Evolutionary conservation across 2,329 filamentous ascomycete species (phyloP).

Genomic region (Coniochaeta sp.): DNA sequence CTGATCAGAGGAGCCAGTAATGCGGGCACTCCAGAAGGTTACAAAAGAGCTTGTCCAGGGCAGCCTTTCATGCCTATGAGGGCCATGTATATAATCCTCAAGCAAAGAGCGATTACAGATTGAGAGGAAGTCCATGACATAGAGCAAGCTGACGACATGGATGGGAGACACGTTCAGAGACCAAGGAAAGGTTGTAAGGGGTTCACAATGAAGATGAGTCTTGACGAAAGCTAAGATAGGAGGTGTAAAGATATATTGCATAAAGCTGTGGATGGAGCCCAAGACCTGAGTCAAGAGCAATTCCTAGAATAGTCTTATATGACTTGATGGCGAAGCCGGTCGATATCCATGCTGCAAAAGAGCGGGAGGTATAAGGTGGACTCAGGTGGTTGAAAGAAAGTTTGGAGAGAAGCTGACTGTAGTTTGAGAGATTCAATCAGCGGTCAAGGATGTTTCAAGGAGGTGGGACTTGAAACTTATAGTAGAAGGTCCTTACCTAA

Average conservation of each 20-base stretch:
- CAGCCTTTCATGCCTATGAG: not conserved
- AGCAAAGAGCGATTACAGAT: not conserved
- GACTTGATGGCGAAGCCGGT: too few relatives aligned
- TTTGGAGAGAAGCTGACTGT: too few relatives aligned
- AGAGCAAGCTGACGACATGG: not conserved
- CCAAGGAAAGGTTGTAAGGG: not conserved
- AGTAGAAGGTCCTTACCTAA: too few relatives aligned
- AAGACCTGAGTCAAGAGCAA: not conserved
- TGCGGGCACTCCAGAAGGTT: not conserved
- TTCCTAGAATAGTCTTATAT: too few relatives aligned
- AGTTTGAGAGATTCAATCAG: not conserved
- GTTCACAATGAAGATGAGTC: not conserved
- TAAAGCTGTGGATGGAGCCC: not conserved
- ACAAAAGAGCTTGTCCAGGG: not conserved
- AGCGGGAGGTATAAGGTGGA: too few relatives aligned
- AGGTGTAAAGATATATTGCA: not conserved
- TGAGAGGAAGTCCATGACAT: not conserved
- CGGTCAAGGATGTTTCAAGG: not conserved
- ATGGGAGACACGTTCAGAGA: not conserved
- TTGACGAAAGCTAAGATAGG: not conserved
- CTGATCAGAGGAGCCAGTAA: not conserved
- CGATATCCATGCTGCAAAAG: too few relatives aligned
- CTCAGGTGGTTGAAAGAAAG: too few relatives aligned
- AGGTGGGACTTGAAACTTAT: too few relatives aligned
- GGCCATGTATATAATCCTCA: not conserved